Evolutionary conservation across 106 monocot species (phyloP), one percentile per base, ranked within the genome.

Genomic region (Apostasia shenzhenica): DNA sequence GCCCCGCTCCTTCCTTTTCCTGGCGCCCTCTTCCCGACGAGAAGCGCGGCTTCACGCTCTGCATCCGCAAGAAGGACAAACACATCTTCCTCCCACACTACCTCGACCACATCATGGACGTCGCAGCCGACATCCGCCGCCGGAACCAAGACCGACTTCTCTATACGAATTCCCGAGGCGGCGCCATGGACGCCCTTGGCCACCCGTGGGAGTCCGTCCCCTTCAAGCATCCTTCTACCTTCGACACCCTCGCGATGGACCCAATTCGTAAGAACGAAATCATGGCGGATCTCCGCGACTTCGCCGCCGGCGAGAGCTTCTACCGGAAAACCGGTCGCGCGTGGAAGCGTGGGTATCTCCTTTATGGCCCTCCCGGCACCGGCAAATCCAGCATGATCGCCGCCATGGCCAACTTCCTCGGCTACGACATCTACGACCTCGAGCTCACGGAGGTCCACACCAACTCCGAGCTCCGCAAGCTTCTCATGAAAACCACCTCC

Each of bases 321-420:
- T 95, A 91, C 54, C 57, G 82, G 53, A 80, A 75, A 54, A 81
- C 83, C 0, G 95, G 91, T 6, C 76, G 88, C 41, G 91, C 95
- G 1, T 95, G 91, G 91, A 94, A 94, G 77, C 73, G 90, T 1
- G 90, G 90, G 0, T 91, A 90, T 55, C 69, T 91, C 40, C 79
- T 94, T 26, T 83, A 87, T 57, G 94, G 90, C 5, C 94, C 90
- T 2, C 94, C 94, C 0, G 94, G 90, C 3, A 90, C 94, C n/a
- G 94, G 90, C 5, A 94, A 94, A 73, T 91, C 94, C 1, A 90
- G 86, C 70, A 88, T 91, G 88, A 94, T 94, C 51, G 94, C 91
- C 40, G 94, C 94, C 55, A 87, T 94, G 80, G 90, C 94, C 1
- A 94, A 94, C 46, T 81, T 61, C 77, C 82, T 94, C 50, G 67